Evolutionary conservation across 805 yeast genomes (phyloP), one percentile per base, ranked within the genome.

Genomic region (Metschnikowia lunata): DNA sequence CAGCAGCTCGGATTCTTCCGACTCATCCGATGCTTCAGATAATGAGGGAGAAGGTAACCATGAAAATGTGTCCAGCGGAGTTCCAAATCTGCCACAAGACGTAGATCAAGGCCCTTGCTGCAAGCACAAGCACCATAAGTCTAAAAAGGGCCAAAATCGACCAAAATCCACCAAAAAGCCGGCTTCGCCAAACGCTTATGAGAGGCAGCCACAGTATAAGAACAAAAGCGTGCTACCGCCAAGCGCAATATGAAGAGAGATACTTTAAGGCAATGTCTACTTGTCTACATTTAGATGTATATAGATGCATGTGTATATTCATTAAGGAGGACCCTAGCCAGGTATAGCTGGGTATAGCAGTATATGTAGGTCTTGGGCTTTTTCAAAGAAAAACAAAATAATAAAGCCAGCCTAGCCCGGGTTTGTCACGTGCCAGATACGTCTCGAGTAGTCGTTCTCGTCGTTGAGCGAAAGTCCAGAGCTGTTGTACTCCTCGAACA

Each of bases 161-260:
- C 28, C 33, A 30, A 31, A 32, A 29, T 5, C 40, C n/a, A 27
- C 30, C 15, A 40, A 30, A n/a, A 38, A 23, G 30, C 33, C 37
- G 7, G 26, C 47, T n/a, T 69, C 72, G 49, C 95, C 86, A 15
- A 87, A 91, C 64, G 96, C 97, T 0, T 91, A 91, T 57, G 98
- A 90, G 61, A 67, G 79, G 31, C 96, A 88, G 62, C 97, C 97
- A 1, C 77, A 71, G 38, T 54, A 54, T 41, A 48, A 50, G 44
- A 54, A 50, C 48, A 37, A 39, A 30, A 52, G 56, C 42, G 39
- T 32, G 14, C 43, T 46, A 28, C 54, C 54, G 7, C 36, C 43
- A 5, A 31, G 45, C 34, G 48, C 55, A 12, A 31, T 31, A 8
- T 31, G 13, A 12, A 11, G 31, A 12, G 31, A 12, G 31, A 3